Evolutionary conservation across 1,284 basidiomycete species (phyloP), one percentile per base, ranked within the genome.

Genomic region (Fistulina hepatica): DNA sequence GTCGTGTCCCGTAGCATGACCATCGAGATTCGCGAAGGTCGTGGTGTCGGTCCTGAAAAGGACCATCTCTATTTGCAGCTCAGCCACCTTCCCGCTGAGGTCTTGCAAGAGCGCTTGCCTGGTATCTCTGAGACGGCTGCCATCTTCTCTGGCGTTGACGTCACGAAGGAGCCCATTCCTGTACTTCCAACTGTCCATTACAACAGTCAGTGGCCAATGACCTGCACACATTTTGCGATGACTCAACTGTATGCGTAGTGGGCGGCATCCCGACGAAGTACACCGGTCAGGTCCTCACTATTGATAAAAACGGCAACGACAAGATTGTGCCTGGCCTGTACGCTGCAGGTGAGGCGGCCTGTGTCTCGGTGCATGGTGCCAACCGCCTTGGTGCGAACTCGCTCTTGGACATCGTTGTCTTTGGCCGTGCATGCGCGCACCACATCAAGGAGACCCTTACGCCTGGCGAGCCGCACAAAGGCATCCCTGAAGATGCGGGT

Each of bases 341-440:
- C 63, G 95, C 95, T 43, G 95, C 95, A 42, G 95, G 95, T 54
- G 95, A 98, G 68, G 93, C 94, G 44, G 95, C 95, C 21, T 97
- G 91, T 58, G 95, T 98, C 31, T 98, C 95, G 15, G 95, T 99
- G 15, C 95, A 99, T 60, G 95, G 95, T 52, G 95, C 95, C 45
- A 99, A 99, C 72, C 91, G 95, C 67, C 84, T 99, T 42, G 95
- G 95, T 52, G 95, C 95, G 59, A 98, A 99, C 74, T 98, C 95
- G 35, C 77, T 99, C 30, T 73, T 98, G 48, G 95, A 98, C 61
- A 97, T 98, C 55, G 95, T 98, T 60, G 95, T 98, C 52, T 99
- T 97, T 56, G 95, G 95, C 52, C 91, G 95, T 61, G 95, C 95
- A 15, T 94, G 89, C 56, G 95, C 95, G 36, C 89, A 95, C 65